Conservation (phyloP, 495 filamentous ascomycete genomes). For the Niebla homalea region DNA sequence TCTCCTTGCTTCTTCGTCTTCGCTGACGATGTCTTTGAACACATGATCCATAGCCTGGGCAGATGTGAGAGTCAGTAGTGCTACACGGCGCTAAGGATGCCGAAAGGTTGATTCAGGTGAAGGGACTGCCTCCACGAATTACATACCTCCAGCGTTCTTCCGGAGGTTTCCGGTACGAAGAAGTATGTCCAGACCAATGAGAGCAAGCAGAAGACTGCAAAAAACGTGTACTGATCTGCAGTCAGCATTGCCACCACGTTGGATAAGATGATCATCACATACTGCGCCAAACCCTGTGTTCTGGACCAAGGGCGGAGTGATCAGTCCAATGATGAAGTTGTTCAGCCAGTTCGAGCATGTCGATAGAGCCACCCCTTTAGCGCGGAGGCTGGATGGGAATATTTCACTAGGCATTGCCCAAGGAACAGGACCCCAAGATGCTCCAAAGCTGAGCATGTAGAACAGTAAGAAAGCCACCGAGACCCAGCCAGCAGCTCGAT, state of each 20-base stretch:
- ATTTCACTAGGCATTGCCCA: constrained; percentile 36
- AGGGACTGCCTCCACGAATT: constrained; percentile 10
- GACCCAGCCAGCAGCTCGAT: constrained; percentile 34
- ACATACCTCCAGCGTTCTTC: constrained; percentile 36
- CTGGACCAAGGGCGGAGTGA: constrained; percentile 32
- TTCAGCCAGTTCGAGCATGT: constrained; percentile 44
- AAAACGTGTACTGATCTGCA: constrained; percentile 25
- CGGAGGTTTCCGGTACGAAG: constrained; percentile 46
- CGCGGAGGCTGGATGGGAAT: constrained; percentile 37
- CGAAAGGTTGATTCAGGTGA: too few relatives aligned
- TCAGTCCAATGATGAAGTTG: constrained; percentile 39
- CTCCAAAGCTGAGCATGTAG: constrained; percentile 38
- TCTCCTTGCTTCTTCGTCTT: constrained; percentile 26
- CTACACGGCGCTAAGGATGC: too few relatives aligned
- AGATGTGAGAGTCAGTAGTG: too few relatives aligned
- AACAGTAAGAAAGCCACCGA: constrained; percentile 25
- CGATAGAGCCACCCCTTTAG: constrained; percentile 38
- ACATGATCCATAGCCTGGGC: constrained; percentile 32
- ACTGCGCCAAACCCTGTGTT: constrained; percentile 39
- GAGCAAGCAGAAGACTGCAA: constrained; percentile 44
- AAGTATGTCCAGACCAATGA: constrained; percentile 38
- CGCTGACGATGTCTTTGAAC: constrained; percentile 34
- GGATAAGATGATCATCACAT: not conserved
- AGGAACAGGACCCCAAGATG: constrained; percentile 33
- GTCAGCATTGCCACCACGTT: constrained; percentile 2